These are phyloP conservation scores for Venturia asperata DNA, from an alignment of 2,329 filamentous ascomycete genomes.

Conservation along the genomic window DNA sequence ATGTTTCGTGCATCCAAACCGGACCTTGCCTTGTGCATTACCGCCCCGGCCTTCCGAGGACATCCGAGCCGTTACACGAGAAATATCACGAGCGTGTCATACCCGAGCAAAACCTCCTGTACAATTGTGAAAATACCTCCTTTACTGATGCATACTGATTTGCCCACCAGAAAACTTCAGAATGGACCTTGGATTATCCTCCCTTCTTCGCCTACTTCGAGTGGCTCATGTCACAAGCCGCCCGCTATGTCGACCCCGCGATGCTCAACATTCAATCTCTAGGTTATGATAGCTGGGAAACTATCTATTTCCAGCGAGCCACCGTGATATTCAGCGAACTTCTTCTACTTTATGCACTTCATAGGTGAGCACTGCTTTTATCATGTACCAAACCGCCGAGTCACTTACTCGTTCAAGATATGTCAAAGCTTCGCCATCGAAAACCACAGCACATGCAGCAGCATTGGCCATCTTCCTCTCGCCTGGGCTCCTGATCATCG, in stretches of 20 bases:
- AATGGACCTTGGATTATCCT: constrained; percentile 99
- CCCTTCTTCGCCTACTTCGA: constrained; percentile 98
- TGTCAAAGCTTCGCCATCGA: constrained; percentile 66
- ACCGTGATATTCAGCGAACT: constrained; percentile 83
- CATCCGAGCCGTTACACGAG: background rate
- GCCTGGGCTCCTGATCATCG: constrained; percentile 89
- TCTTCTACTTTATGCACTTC: constrained; percentile 73
- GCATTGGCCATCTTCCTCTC: constrained; percentile 86
- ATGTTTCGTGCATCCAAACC: background rate
- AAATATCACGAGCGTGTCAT: background rate
- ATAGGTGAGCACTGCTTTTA: constrained; percentile 49
- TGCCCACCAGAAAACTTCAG: constrained; percentile 64
- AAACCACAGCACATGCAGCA: constrained; percentile 72
- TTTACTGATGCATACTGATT: constrained; percentile 21
- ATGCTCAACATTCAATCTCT: constrained; percentile 80
- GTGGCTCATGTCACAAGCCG: constrained; percentile 79
- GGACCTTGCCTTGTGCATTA: background rate
- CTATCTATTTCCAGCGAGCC: constrained; percentile 84
- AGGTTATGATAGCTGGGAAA: constrained; percentile 85
- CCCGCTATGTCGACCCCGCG: constrained; percentile 65
- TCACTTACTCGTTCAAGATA: constrained; percentile 48
- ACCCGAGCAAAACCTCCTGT: too few species aligned
- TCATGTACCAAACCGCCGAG: background rate
- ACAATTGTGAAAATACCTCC: background rate
- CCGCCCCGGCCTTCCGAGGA: background rate